These are phyloP conservation scores for Ananas comosus DNA, from an alignment of 176 grass and related monocot species.

Conservation along the genomic window DNA sequence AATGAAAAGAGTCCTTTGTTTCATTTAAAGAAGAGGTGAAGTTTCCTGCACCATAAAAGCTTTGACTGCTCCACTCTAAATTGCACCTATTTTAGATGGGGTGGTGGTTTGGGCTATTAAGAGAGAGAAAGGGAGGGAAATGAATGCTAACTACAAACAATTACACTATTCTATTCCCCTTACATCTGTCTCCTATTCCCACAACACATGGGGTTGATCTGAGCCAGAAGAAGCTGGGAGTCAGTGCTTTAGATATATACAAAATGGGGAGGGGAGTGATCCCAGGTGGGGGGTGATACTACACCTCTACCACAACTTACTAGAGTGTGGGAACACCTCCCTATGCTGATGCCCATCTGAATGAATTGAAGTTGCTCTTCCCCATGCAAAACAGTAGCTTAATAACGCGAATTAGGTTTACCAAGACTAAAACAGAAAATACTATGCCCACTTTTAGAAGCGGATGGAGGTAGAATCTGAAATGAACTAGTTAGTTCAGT, in stretches of 20 bases:
- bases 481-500: too few relatives aligned
- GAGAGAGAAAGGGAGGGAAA: background rate
- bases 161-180: constrained; percentile 21
- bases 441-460: too few relatives aligned
- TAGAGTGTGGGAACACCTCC: constrained; percentile 23
- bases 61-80: constrained; percentile 27
- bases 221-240: constrained; percentile 16
- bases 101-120: constrained; percentile 25
- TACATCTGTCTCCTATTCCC: constrained; percentile 15
- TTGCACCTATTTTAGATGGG: background rate
- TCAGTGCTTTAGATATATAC: background rate
- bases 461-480: too few relatives aligned
- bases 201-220: constrained; percentile 26
- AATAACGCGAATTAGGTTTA: too few relatives aligned
- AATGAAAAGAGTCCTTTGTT: background rate
- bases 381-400: constrained; percentile 8
- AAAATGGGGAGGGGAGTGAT: constrained; percentile 4
- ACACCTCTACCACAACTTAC: background rate
- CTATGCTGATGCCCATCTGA: constrained; percentile 35
- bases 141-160: constrained; percentile 31
- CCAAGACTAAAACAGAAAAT: background rate
- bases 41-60: constrained; percentile 23
- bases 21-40: constrained; percentile 35
- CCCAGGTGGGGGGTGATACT: constrained; percentile 11
- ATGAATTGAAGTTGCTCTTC: constrained; percentile 3